Base-by-base conservation (phyloP, 2,329 filamentous ascomycete genomes). In the Chaetomium sp. region DNA sequence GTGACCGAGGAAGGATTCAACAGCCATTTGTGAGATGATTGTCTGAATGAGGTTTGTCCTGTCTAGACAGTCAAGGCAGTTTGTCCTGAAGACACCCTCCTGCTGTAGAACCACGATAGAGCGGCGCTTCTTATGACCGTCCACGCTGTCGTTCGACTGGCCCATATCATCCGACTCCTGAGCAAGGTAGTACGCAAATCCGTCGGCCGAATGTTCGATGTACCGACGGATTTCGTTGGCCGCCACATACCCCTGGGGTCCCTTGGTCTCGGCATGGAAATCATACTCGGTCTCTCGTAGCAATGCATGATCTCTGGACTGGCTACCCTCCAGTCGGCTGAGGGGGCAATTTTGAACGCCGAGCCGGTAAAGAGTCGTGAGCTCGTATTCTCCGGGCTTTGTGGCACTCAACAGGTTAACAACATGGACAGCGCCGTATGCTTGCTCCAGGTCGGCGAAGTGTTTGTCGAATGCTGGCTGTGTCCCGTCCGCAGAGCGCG, bases 381-480 rank as follows among this genome's bases (percentile, higher is more conserved):
- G 82, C 75, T 97, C 92, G 4, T 89, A 85, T 78, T 99, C 95
- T 12, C 90, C 91, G 0, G 88, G 87, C 75, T 97, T 98, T 29
- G 91, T 87, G 68, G 91, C 90, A 74, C 93, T 97, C n/a, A 99
- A 84, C 13, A 99, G 83, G 74, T 99, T 98, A 63, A 99, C 88
- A 16, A 98, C 87, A 75, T 98, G 94, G 0, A 97, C 88, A 8
- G 92, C 90, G 21, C 95, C 94, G 73, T 99, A 99, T 53, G 87
- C 87, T 63, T 91, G 81, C 72, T 95, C 91, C 47, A 99, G 81
- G n/a, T 88, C 86, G 49, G 92, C 89, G 74, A 99, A 96, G 76
- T 99, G 95, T 76, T 92, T 96, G 77, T 98, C 89, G 74, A 99
- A 98, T 1, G 95, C 92, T 38, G 93, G 94, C 72, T 97, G 93